A percentile compares a stretch with the other conserved stretches of the same genome.
phyloP scores from a whole-genome alignment of 371 early-diverging fungal species.

The Blakeslea trispora region DNA sequence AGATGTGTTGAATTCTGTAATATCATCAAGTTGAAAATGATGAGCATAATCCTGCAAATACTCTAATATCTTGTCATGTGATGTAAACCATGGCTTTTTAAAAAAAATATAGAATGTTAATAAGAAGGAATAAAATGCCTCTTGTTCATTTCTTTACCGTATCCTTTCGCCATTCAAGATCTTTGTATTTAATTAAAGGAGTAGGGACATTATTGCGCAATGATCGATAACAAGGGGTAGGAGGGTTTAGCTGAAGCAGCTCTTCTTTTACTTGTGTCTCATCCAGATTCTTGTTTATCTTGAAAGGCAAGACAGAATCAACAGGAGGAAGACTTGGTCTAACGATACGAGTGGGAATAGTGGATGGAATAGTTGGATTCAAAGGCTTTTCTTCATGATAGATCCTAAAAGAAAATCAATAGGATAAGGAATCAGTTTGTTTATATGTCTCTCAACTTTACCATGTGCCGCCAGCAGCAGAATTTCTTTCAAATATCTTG shows the following conservation, averaged over 20 bases:
- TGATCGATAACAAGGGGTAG: conserved; percentile 25
- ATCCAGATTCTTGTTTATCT: not conserved
- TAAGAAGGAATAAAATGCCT: too few species aligned
- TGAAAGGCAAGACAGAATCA: not conserved
- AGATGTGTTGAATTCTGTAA: conserved; percentile 34
- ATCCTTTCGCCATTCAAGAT: conserved; percentile 18
- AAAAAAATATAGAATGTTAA: not conserved
- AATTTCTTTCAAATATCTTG: conserved; percentile 34
- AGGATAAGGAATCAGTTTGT: too few species aligned
- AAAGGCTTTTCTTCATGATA: conserved; percentile 20
- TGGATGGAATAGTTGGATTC: conserved; percentile 19
- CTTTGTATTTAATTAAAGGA: conserved; percentile 25
- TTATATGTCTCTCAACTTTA: conserved; percentile 13
- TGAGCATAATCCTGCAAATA: conserved; percentile 35
- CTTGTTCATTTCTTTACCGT: conserved; percentile 24
- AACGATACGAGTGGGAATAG: conserved; percentile 18
- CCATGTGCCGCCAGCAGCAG: conserved; percentile 40
- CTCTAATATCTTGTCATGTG: conserved; percentile 27
- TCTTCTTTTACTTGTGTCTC: conserved; percentile 6
- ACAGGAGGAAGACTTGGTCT: conserved; percentile 15
- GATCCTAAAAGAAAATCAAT: too few species aligned
- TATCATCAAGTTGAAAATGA: conserved; percentile 22
- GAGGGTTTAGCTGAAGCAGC: conserved; percentile 15
- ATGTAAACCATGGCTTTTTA: conserved; percentile 31
- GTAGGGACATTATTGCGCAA: conserved; percentile 31